Evolutionary conservation across 2,329 filamentous ascomycete genomes (phyloP).

Genomic region (Trichoderma breve): DNA sequence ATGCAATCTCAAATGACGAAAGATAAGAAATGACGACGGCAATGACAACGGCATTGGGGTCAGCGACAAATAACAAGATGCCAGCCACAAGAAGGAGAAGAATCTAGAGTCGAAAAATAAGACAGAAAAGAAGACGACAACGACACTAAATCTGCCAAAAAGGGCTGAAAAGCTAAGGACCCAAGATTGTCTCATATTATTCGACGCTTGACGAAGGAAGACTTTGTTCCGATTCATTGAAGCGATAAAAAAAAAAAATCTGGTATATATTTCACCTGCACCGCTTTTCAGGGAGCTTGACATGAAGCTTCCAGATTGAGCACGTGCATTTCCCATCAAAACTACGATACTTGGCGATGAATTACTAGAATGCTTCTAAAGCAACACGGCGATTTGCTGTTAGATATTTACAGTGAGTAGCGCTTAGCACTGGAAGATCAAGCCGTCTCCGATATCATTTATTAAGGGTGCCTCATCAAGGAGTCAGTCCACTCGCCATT

Average conservation of each 20-base stretch:
- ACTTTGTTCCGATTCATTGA: neutral
- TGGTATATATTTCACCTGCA: neutral
- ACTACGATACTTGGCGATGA: too few relatives aligned
- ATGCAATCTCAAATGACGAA: neutral
- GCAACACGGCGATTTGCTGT: neutral
- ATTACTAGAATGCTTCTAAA: too few relatives aligned
- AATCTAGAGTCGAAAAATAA: neutral
- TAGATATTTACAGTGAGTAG: neutral
- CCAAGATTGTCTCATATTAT: neutral
- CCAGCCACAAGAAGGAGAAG: neutral
- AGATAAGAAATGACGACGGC: accelerated
- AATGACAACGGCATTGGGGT: neutral
- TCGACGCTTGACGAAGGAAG: neutral
- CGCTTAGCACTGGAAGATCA: too few relatives aligned
- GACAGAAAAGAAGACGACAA: neutral
- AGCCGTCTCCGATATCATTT: too few relatives aligned
- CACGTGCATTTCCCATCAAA: too few relatives aligned
- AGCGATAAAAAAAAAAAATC: too few relatives aligned
- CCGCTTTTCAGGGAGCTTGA: neutral
- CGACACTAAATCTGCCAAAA: too few relatives aligned
- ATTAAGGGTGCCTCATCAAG: neutral
- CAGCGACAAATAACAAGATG: neutral
- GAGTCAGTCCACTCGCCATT: neutral
- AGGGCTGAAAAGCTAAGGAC: too few relatives aligned
- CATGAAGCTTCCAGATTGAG: neutral